phyloP scores from a whole-genome alignment of 1,284 basidiomycete species.

The Apiotrichum laibachii region DNA sequence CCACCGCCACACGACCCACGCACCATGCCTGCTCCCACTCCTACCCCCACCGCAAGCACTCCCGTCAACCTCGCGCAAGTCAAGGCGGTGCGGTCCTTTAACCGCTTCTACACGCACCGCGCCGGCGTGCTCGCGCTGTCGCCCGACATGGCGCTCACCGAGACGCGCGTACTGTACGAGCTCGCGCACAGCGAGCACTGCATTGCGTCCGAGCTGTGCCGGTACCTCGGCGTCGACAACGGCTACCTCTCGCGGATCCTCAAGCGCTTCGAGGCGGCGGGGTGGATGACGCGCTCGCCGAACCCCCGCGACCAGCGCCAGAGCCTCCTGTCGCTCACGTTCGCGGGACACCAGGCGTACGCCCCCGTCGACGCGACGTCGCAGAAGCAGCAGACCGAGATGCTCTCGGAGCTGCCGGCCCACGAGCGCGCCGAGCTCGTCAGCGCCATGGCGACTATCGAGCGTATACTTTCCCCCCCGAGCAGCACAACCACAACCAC shows the following conservation, averaged over 20 bases:
- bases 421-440: slow-evolving; percentile 5
- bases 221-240: slow-evolving; percentile 12
- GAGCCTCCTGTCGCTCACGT: slow-evolving; percentile 9
- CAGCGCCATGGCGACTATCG: slow-evolving; percentile 7
- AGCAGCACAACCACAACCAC: too few relatives aligned
- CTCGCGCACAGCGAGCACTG: slow-evolving; percentile 8
- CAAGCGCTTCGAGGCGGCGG: slow-evolving; percentile 16
- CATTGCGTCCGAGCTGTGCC: slow-evolving; percentile 12
- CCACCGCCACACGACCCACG: too few relatives aligned
- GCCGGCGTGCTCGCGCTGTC: slow-evolving; percentile 14
- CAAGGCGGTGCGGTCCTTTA: slow-evolving; percentile 18
- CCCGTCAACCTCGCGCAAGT: slow-evolving; percentile 5
- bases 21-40: too few relatives aligned
- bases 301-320: slow-evolving; percentile 15
- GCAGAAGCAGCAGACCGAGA: neutral
- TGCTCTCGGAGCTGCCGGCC: neutral
- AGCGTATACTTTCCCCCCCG: slow-evolving; percentile 4
- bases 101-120: slow-evolving; percentile 22
- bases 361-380: slow-evolving; percentile 6
- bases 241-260: slow-evolving; percentile 21
- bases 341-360: neutral
- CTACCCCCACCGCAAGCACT: too few relatives aligned
- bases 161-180: slow-evolving; percentile 20
- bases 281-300: slow-evolving; percentile 9
- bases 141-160: slow-evolving; percentile 16